A percentile compares a stretch with the other conserved stretches of the same genome.
phyloP scores from a whole-genome alignment of 2,329 filamentous ascomycete species.

The Rachicladosporium sp. region DNA sequence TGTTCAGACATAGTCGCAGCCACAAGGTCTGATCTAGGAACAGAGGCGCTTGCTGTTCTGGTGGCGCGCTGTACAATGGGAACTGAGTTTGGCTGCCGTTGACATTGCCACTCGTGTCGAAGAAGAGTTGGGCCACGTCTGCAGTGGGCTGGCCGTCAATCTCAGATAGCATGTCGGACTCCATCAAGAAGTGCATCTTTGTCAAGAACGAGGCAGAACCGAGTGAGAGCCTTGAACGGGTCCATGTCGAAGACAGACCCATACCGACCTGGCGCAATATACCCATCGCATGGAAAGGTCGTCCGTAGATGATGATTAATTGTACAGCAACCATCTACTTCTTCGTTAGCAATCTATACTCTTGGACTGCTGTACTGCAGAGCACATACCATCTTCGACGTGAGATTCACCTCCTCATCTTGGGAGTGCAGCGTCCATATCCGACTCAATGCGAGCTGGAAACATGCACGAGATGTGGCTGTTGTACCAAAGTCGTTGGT shows the following conservation, averaged over 20 bases:
- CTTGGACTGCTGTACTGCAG: too few species aligned
- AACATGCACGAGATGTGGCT: slow-evolving; percentile 4
- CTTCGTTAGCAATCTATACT: too few species aligned
- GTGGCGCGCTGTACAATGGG: slow-evolving; percentile 3
- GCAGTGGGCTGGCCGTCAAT: slow-evolving; percentile 5
- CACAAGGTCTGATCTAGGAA: slow-evolving; percentile 6
- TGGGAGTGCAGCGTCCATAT: slow-evolving; percentile 6
- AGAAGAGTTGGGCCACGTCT: slow-evolving; percentile 2
- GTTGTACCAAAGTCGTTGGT: slow-evolving; percentile 5
- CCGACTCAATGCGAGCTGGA: slow-evolving; percentile 4
- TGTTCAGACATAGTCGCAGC: slow-evolving; percentile 5
- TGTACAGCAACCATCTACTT: slow-evolving; percentile 4
- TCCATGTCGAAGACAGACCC: slow-evolving; percentile 4
- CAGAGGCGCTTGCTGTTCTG: slow-evolving; percentile 5
- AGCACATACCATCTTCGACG: slow-evolving; percentile 1
- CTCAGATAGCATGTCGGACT: slow-evolving; percentile 5
- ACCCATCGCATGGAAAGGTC: slow-evolving; percentile 4
- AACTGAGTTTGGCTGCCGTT: slow-evolving; percentile 6
- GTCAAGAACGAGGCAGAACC: slow-evolving; percentile 4
- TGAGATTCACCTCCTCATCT: slow-evolving; percentile 5
- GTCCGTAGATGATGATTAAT: slow-evolving; percentile 4
- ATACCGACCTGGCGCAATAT: slow-evolving; percentile 4
- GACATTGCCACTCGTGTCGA: slow-evolving; percentile 6
- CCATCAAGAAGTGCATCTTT: slow-evolving; percentile 6
- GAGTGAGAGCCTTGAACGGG: slow-evolving; percentile 4